Evolutionary conservation across 768 basidiomycete genomes (phyloP), one percentile per base, ranked within the genome.

Genomic region (Suillus subluteus): DNA sequence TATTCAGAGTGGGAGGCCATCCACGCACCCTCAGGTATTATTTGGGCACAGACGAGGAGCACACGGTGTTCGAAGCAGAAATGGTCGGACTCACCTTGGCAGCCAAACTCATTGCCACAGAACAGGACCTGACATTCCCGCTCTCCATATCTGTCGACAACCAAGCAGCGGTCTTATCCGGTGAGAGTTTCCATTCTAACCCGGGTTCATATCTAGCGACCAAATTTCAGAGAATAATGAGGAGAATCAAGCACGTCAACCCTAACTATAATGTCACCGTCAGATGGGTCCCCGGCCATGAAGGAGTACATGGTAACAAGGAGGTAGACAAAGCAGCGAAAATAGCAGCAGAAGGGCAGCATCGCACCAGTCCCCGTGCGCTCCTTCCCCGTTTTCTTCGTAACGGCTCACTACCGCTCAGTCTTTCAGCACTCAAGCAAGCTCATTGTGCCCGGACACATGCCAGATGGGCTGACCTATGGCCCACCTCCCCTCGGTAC

Each of bases 61-160:
- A 35, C 6, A 74, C 66, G 0, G 65, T 71, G 1, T 73, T 50
- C n/a, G 71, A 73, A 58, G 69, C 63, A 7, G 73, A 72, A 30
- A 68, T 56, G 6, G 65, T 68, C 0, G 72, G 68, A 0, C 67
- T 65, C 6, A 62, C 68, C 0, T 58, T 75, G 1, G 72, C 62
- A 6, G 64, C 69, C 7, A 55, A 66, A 16, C 58, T 72, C 5
- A 41, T 69, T 0, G 37, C 44, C 12, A 41, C 54, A 0, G 58
- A 64, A 23, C 38, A 11, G 3, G 41, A 69, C 5, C 2, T 62
- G 4, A 12, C 12, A 0, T 52, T 50, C 21, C 61, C 68, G 21
- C 9, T 66, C 0, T 65, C 68, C 30, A 62, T 71, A 0, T 62
- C 32, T 0, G 38, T 66, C 3, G 63, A 72, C 68, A 73, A 67